Conservation (phyloP, 2,329 filamentous ascomycete genomes). For the Epichloe aotearoae region DNA sequence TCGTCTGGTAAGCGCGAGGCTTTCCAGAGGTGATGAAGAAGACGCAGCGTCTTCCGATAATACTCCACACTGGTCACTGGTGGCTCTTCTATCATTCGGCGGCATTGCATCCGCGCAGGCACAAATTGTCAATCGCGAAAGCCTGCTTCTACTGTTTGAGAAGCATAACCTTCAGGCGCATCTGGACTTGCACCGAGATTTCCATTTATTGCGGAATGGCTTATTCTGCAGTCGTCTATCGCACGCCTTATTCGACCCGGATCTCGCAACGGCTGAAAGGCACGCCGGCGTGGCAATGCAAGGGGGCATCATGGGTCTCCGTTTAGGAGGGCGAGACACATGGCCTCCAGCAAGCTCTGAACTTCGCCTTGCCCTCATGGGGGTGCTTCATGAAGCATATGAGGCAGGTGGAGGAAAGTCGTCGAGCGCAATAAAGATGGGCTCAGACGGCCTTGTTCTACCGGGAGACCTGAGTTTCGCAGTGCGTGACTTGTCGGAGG, state of each 20-base stretch:
- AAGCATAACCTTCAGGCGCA: conserved; percentile 60
- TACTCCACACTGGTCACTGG: conserved; percentile 43
- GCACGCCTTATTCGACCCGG: conserved; percentile 72
- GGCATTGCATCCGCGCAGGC: conserved; percentile 64
- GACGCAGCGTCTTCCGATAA: conserved; percentile 18
- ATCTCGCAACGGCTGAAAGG: conserved; percentile 67
- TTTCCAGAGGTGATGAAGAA: conserved; percentile 17
- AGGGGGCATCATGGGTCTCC: conserved; percentile 66
- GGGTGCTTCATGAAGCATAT: conserved; percentile 68
- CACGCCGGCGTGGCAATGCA: conserved; percentile 54
- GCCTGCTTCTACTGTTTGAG: conserved; percentile 61
- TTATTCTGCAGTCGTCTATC: conserved; percentile 69
- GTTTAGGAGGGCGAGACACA: conserved; percentile 63
- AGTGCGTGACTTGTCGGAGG: conserved; percentile 64
- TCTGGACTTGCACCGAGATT: conserved; percentile 60
- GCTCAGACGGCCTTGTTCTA: conserved; percentile 28
- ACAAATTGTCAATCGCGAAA: conserved; percentile 62
- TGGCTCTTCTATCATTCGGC: conserved; percentile 60
- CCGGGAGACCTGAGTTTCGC: conserved; percentile 69
- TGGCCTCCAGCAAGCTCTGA: conserved; percentile 96
- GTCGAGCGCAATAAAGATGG: conserved; percentile 11
- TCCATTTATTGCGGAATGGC: conserved; percentile 75
- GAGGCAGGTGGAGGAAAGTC: conserved; percentile 13
- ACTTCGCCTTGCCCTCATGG: conserved; percentile 77
- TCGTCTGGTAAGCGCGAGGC: conserved; percentile 24